Evolutionary conservation across 2,329 filamentous ascomycete species (phyloP), one percentile per base, ranked within the genome.

Genomic region (Ophiostoma perfectum): DNA sequence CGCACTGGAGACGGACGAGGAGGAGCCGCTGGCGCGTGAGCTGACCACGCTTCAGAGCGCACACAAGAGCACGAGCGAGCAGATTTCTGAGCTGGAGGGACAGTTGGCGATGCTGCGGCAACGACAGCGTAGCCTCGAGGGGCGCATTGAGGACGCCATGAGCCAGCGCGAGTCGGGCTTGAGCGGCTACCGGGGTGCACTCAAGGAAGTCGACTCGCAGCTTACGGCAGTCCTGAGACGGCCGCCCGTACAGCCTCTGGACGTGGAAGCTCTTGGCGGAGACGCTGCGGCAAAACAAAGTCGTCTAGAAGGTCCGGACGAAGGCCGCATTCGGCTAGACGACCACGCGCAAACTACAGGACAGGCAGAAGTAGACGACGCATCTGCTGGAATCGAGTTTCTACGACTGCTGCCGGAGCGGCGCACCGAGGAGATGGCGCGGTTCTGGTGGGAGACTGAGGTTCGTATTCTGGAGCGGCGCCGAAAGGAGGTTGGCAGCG

Each of bases 111-210:
- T 82, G 3, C 81, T 92, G 78, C 86, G 86, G 73, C 83, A 81
- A 64, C 81, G 84, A 41, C 86, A 87, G 72, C 80, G 82, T n/a
- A 83, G 82, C 74, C 77, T 93, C 0, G 78, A 84, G 70, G 82
- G 82, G 2, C 82, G 86, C 73, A 85, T 91, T 63, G 81, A 84
- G 6, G 86, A 89, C 68, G 82, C 87, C 1, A 83, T 83, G 71
- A 92, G 88, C 72, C 82, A 83, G 67, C 81, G 88, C 49, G 90
- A 92, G 75, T 88, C 90, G 1, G 87, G 86, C n/a, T 76, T 92
- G 14, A 90, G 88, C 68, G 88, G 89, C 0, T 93, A 92, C 75
- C 85, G 83, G 27, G 85, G 88, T 1, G 88, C 89, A 4, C 78
- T 92, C 47, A 84, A 81, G 68, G 84, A 91, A 67, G 82, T 91